Evolutionary conservation across 306 rosid genomes (phyloP).

Genomic region (Dalbergia cochinchinensis): DNA sequence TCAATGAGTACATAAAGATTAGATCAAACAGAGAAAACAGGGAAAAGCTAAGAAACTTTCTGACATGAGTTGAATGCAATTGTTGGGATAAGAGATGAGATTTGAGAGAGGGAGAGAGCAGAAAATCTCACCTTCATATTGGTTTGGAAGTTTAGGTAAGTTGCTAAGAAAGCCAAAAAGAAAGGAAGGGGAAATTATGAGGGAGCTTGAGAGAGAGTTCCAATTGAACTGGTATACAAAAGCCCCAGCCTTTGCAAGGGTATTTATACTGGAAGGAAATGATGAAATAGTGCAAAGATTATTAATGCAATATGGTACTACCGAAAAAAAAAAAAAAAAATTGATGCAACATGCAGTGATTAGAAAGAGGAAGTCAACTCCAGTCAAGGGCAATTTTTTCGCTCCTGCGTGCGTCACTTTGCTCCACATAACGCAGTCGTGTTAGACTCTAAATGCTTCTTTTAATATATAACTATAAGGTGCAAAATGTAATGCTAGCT

Average conservation of each 20-base stretch:
- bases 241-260: not conserved
- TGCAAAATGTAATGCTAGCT: no score
- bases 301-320: no score
- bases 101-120: not conserved
- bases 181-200: not conserved
- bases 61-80: not conserved
- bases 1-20: not conserved
- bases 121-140: constrained; percentile 47
- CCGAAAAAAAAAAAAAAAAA: not conserved
- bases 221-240: constrained; percentile 4
- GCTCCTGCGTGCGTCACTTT: not conserved
- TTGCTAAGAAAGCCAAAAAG: not conserved
- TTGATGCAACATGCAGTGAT: not conserved
- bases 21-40: not conserved
- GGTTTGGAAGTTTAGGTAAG: constrained; percentile 20
- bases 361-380: constrained; percentile 28
- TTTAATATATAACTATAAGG: no score
- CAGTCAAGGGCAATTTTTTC: constrained; percentile 13
- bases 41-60: not conserved
- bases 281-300: not conserved
- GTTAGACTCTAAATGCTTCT: not conserved
- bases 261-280: constrained; percentile 35
- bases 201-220: not conserved
- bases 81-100: not conserved
- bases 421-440: constrained; percentile 36